Base-by-base conservation (phyloP, 345 rosid species). In the Corchorus olitorius region DNA sequence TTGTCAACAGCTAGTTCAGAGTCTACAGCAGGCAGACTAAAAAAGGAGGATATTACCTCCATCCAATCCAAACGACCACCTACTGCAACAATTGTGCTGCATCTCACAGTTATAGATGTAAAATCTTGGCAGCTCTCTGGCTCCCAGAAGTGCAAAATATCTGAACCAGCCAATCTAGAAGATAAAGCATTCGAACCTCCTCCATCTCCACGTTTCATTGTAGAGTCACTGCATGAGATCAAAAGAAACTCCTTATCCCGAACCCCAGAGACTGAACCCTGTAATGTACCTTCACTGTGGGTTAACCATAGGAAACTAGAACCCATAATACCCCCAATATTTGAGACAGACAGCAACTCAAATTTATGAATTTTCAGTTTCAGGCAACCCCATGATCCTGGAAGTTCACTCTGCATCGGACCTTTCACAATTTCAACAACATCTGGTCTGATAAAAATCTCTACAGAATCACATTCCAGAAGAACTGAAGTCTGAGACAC, bases 21-120 rank as follows among this genome's bases (percentile, higher is more conserved):
- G 78, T 86, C 84, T 53, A 80, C 55, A 62, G 88, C 81, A 8
- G 91, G 84, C 84, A 76, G 70, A 55, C 77, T 81, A 79, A 96
- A 92, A 80, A 93, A 93, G 54, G 98, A 96, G 54, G 72, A 74
- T 81, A 87, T 84, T 61, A 86, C 86, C 76, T 86, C 91, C 72
- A 96, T 76, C 99, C 99, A 96, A 85, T 96, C 98, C 82, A 93
- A 81, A 67, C 99, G 97, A 52, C 98, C 99, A 76, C 98, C 95
- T 68, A 84, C 82, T 6, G 98, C 97, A 63, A 92, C 89, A 83
- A 96, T 71, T 9, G 99, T 96, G 81, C 90, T 83, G 78, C 99
- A 89, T 80, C 93, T 87, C 78, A 86, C 75, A 77, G 87, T 81
- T 83, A 96, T 61, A 68, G 94, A 87, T 70, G 90, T 83, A 80